Conservation (phyloP, 1,139 yeast genomes). For the Magnusiomyces paraingens region DNA sequence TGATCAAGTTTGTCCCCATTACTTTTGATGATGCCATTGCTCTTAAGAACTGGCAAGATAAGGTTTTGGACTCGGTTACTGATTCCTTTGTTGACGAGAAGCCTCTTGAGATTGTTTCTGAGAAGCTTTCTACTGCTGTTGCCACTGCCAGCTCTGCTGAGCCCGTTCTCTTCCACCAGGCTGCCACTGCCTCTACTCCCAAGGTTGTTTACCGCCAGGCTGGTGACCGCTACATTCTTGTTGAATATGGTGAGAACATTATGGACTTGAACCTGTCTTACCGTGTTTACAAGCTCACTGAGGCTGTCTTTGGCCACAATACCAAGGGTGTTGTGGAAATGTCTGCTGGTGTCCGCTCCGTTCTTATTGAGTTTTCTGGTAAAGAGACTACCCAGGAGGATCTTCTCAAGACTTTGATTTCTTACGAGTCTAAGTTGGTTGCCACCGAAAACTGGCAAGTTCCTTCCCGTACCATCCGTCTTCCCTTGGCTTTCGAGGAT, state of each 20-base stretch:
- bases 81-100: slow-evolving; percentile 14
- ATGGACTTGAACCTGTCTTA: slow-evolving; percentile 82
- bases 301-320: slow-evolving; percentile 48
- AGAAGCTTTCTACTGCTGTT: slow-evolving; percentile 8
- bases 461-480: slow-evolving; percentile 68
- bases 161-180: slow-evolving; percentile 50
- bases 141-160: slow-evolving; percentile 5
- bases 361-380: slow-evolving; percentile 74
- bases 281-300: slow-evolving; percentile 76
- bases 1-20: slow-evolving; percentile 72
- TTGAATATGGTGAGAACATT: slow-evolving; percentile 85
- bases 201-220: slow-evolving; percentile 87
- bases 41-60: slow-evolving; percentile 56
- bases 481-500: slow-evolving; percentile 97
- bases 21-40: slow-evolving; percentile 59
- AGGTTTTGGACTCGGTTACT: slow-evolving; percentile 19
- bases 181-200: slow-evolving; percentile 49
- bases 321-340: slow-evolving; percentile 83
- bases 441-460: slow-evolving; percentile 80
- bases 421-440: slow-evolving; percentile 68
- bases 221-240: slow-evolving; percentile 86
- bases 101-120: slow-evolving; percentile 15
- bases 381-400: slow-evolving; percentile 48
- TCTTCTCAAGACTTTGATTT: slow-evolving; percentile 56
- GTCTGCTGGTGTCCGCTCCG: slow-evolving; percentile 97